Conservation (phyloP, 2,329 filamentous ascomycete genomes). For the Microsporum canis region DNA sequence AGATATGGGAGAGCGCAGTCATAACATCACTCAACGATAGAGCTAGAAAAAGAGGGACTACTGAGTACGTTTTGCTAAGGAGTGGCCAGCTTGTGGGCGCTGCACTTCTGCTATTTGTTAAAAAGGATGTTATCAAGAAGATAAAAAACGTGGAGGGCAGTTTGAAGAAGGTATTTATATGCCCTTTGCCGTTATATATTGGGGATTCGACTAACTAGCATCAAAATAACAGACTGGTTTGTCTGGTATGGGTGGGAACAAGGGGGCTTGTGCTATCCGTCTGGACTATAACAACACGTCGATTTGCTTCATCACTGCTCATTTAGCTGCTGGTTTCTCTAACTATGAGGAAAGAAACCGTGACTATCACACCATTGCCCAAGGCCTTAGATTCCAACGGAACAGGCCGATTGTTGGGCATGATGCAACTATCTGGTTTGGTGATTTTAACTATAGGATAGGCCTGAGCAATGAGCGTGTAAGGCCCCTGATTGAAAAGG, state of each 20-base stretch:
- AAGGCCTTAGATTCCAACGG: conserved; percentile 78
- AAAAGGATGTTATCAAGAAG: conserved; percentile 58
- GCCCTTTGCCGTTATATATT: not conserved
- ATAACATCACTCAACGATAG: conserved; percentile 63
- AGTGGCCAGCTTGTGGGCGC: conserved; percentile 92
- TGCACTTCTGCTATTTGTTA: conserved; percentile 83
- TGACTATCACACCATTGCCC: conserved; percentile 80
- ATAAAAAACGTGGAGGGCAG: conserved; percentile 97
- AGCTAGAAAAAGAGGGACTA: conserved; percentile 51
- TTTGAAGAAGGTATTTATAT: conserved; percentile 60
- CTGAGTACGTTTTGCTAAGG: conserved; percentile 78
- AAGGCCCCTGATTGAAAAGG: conserved; percentile 58
- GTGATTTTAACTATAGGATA: conserved; percentile 97
- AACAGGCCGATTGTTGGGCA: conserved; percentile 89
- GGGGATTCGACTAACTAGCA: not conserved
- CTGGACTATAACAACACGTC: conserved; percentile 90
- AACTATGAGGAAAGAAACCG: conserved; percentile 95
- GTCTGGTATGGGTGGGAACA: conserved; percentile 96
- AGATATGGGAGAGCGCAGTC: conserved; percentile 77
- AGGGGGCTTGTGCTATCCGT: conserved; percentile 90
- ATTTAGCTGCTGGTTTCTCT: conserved; percentile 87
- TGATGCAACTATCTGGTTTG: conserved; percentile 83
- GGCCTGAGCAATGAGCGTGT: conserved; percentile 70
- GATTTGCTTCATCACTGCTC: conserved; percentile 90
- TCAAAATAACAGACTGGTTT: conserved; percentile 55